phyloP scores from a whole-genome alignment of 1,139 yeast genomes.

The Taphrina sp. region DNA sequence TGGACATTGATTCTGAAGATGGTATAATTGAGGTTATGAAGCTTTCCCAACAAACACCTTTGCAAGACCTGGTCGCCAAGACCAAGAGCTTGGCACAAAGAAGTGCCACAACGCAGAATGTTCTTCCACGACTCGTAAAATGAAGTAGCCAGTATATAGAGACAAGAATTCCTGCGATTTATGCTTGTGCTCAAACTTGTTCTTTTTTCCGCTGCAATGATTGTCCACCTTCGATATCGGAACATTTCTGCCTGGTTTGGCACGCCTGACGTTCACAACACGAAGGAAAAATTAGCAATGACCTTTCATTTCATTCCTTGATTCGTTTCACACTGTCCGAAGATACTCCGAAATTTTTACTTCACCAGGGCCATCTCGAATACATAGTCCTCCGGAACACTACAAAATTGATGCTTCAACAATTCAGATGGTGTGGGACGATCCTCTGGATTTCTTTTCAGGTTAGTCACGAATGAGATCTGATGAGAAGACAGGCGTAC shows the following conservation, averaged over 20 bases:
- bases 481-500: not conserved
- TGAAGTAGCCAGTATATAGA: no score
- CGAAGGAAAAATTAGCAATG: no score
- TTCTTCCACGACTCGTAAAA: not conserved
- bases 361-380: constrained; percentile 7
- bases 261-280: no score
- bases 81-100: constrained; percentile 20
- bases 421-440: constrained; percentile 85
- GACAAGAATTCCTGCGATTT: no score
- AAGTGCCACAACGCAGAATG: constrained; percentile 8
- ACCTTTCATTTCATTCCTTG: no score
- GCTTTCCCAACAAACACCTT: not conserved
- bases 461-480: no score
- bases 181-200: no score
- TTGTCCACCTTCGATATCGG: no score
- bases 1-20: constrained; percentile 23
- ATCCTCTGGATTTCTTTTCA: constrained; percentile 60
- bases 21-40: constrained; percentile 23
- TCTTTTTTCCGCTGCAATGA: no score
- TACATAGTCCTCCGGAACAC: not conserved
- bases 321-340: no score
- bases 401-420: constrained; percentile 61
- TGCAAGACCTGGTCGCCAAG: constrained; percentile 24
- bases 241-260: no score
- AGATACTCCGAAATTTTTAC: no score